phyloP scores from a whole-genome alignment of 345 rosid species.

The Conringia planisiliqua region DNA sequence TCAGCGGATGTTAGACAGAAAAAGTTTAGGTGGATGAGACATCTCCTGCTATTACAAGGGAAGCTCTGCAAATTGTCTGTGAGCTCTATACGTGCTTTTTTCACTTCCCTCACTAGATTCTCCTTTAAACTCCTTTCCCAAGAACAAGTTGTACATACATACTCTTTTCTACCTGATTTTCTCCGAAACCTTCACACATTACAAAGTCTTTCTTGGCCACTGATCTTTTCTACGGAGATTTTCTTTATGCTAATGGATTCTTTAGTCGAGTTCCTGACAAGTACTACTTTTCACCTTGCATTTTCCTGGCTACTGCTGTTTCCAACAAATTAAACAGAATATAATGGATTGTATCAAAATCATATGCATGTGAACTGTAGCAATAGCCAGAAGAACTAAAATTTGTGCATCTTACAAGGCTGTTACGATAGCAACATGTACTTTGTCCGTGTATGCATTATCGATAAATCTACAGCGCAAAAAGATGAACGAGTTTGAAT shows the following conservation, averaged over 20 bases:
- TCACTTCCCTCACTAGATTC: conserved; percentile 67
- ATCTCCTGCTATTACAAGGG: background rate
- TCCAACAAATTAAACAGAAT: no score
- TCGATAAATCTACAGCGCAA: conserved; percentile 67
- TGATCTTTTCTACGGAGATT: no score
- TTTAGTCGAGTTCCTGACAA: no score
- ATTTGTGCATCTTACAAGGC: conserved; percentile 42
- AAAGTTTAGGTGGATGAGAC: conserved; percentile 23
- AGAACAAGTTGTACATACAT: conserved; percentile 71
- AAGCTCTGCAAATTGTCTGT: background rate
- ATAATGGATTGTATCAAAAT: no score
- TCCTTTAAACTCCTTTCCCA: conserved; percentile 61
- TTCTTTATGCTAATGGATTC: conserved; percentile 33
- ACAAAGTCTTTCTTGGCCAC: no score
- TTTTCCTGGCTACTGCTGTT: no score
- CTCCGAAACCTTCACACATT: conserved; percentile 65
- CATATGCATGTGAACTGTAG: no score
- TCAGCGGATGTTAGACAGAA: conserved; percentile 63
- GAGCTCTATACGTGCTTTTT: conserved; percentile 55
- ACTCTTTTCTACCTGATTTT: conserved; percentile 61
- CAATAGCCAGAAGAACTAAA: no score
- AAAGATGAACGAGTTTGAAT: background rate
- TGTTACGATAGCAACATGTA: conserved; percentile 61
- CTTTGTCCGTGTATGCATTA: conserved; percentile 53
- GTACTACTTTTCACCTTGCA: no score